Evolutionary conservation across 2,329 filamentous ascomycete species (phyloP).

Genomic region (Paracamarosporium sp.): DNA sequence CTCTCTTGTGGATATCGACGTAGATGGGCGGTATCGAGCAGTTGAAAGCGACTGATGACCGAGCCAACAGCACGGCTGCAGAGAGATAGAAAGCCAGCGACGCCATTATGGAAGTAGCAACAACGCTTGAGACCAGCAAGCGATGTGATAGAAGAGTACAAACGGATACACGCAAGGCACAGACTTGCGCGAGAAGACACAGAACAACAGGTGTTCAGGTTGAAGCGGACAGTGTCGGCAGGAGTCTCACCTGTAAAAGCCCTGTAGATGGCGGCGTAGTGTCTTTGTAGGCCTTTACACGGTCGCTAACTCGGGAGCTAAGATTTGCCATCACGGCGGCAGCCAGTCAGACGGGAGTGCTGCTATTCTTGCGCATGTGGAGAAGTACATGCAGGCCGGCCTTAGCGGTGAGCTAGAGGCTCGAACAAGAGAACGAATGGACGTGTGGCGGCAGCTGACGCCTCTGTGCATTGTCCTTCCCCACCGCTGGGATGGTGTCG

Average conservation of each 20-base stretch:
- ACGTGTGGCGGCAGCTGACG: constrained; percentile 39
- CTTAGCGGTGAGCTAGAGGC: constrained; percentile 32
- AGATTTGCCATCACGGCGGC: constrained; percentile 25
- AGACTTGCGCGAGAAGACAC: constrained; percentile 16
- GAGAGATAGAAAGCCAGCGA: constrained; percentile 32
- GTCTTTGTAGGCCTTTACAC: constrained; percentile 42
- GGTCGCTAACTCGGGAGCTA: constrained; percentile 27
- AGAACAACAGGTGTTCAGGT: constrained; percentile 15
- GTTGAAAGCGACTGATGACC: constrained; percentile 46
- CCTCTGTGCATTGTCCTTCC: constrained; percentile 16
- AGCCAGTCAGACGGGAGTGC: constrained; percentile 32
- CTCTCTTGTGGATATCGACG: constrained; percentile 53
- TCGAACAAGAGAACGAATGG: constrained; percentile 24
- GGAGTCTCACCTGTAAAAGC: constrained; percentile 28
- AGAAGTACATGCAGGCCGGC: constrained; percentile 18
- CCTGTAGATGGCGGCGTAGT: constrained; percentile 28
- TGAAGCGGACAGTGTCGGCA: constrained; percentile 25
- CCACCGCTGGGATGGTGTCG: constrained; percentile 24
- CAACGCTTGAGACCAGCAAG: constrained; percentile 39
- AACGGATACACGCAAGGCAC: constrained; percentile 7
- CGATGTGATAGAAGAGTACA: constrained; percentile 20
- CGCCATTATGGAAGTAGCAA: constrained; percentile 33
- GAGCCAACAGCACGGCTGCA: constrained; percentile 44
- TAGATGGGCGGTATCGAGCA: constrained; percentile 50
- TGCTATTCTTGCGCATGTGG: constrained; percentile 37